Conservation (phyloP, 2,329 filamentous ascomycete genomes). For the Hymenoscyphus infarciens region DNA sequence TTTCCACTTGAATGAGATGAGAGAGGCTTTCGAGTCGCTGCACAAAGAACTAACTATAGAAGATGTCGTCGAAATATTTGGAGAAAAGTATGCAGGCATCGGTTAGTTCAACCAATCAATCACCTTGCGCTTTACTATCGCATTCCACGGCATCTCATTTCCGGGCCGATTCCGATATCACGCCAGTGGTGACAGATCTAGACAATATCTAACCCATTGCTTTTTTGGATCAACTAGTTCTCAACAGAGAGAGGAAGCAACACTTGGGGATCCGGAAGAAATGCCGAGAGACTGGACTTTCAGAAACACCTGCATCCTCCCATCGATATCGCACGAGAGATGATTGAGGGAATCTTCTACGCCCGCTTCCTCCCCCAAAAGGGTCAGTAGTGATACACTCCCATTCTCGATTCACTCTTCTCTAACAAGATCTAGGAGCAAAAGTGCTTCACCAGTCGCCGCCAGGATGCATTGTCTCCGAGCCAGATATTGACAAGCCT, state of each 20-base stretch:
- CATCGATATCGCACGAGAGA: slow-evolving; percentile 32
- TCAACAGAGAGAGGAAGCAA: neutral
- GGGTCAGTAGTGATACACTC: slow-evolving; percentile 44
- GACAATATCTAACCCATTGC: neutral
- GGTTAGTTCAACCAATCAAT: slow-evolving; percentile 1
- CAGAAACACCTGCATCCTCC: slow-evolving; percentile 20
- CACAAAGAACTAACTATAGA: neutral
- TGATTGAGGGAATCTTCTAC: slow-evolving; percentile 71
- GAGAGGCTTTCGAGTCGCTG: neutral
- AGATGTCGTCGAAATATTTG: neutral
- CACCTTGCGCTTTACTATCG: slow-evolving; percentile 1
- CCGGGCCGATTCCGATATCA: neutral
- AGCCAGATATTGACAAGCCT: slow-evolving; percentile 45
- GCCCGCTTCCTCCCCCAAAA: slow-evolving; percentile 64
- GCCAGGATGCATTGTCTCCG: slow-evolving; percentile 57
- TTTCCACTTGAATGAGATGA: slow-evolving; percentile 1
- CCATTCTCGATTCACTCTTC: neutral
- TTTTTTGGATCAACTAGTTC: neutral
- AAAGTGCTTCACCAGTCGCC: slow-evolving; percentile 61
- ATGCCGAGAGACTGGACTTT: neutral
- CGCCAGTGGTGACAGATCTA: too few relatives aligned
- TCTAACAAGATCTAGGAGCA: slow-evolving; percentile 44
- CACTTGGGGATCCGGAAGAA: neutral
- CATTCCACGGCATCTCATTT: neutral
- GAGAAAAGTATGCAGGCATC: neutral